Evolutionary conservation across 352 stramenopile species (phyloP).

Genomic region (Phytophthora syringae): DNA sequence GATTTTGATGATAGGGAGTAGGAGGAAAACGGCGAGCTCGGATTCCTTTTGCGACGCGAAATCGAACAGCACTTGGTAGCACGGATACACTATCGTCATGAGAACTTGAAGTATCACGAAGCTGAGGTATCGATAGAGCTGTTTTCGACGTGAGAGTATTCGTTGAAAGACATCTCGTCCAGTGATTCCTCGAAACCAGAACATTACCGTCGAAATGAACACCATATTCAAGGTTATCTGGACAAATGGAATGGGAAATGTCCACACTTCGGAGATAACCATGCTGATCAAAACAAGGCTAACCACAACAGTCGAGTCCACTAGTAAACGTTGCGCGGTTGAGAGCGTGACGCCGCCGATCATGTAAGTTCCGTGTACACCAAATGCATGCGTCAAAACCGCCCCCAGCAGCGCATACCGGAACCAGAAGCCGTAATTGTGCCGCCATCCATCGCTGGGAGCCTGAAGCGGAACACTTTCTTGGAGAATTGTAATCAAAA

Average conservation of each 20-base stretch:
- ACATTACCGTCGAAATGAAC: background rate
- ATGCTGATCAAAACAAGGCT: background rate
- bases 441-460: background rate
- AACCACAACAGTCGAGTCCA: background rate
- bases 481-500: background rate
- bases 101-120: conserved; percentile 7
- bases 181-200: conserved; percentile 8
- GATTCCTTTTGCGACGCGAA: background rate
- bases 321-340: background rate
- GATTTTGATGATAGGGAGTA: conserved; percentile 30
- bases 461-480: conserved; percentile 13
- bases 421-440: conserved; percentile 18
- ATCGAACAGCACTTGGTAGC: conserved; percentile 13
- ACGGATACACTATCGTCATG: conserved; percentile 12
- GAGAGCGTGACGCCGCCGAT: background rate
- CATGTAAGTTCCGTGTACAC: conserved; percentile 1
- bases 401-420: conserved; percentile 3
- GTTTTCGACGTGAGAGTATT: conserved; percentile 1
- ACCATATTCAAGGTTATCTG: conserved; percentile 7
- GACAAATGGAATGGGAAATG: conserved; percentile 20
- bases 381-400: conserved; percentile 4
- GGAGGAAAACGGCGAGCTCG: conserved; percentile 2
- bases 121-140: background rate
- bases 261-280: background rate
- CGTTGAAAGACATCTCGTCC: background rate